Conservation (phyloP, 306 rosid species). For the Gillenia trifoliata region DNA sequence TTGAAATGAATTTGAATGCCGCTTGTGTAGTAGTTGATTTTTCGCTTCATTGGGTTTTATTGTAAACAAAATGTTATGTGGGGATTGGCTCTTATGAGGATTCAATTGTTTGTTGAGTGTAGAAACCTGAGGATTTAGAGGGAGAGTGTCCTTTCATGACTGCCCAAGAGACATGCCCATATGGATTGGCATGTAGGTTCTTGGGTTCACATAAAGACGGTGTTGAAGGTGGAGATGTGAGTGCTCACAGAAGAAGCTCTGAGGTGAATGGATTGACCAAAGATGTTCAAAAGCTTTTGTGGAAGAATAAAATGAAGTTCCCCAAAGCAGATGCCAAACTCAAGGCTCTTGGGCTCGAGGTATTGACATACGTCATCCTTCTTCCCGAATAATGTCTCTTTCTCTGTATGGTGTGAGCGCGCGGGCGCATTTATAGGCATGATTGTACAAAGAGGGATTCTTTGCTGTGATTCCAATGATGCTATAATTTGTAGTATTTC, state of each 20-base stretch:
- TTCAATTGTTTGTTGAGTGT: conserved; percentile 19
- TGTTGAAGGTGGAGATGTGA: conserved; percentile 21
- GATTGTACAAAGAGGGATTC: not conserved
- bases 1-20: not conserved
- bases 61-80: not conserved
- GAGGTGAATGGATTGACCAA: conserved; percentile 78
- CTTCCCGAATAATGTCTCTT: not conserved
- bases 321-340: conserved; percentile 77
- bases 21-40: not conserved
- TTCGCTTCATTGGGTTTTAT: not conserved
- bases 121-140: conserved; percentile 77
- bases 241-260: conserved; percentile 33
- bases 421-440: not conserved
- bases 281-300: conserved; percentile 77
- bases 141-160: conserved; percentile 75
- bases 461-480: not conserved
- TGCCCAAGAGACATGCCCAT: conserved; percentile 58
- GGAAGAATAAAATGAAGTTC: conserved; percentile 80
- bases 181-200: conserved; percentile 77
- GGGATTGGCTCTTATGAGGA: not conserved
- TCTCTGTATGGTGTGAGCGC: not conserved
- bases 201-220: conserved; percentile 54
- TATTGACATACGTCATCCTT: conserved; percentile 14
- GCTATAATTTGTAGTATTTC: not conserved
- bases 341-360: conserved; percentile 69